These are phyloP conservation scores for Colletotrichum sp. DNA, from an alignment of 2,329 filamentous ascomycete genomes.

Conservation along the genomic window DNA sequence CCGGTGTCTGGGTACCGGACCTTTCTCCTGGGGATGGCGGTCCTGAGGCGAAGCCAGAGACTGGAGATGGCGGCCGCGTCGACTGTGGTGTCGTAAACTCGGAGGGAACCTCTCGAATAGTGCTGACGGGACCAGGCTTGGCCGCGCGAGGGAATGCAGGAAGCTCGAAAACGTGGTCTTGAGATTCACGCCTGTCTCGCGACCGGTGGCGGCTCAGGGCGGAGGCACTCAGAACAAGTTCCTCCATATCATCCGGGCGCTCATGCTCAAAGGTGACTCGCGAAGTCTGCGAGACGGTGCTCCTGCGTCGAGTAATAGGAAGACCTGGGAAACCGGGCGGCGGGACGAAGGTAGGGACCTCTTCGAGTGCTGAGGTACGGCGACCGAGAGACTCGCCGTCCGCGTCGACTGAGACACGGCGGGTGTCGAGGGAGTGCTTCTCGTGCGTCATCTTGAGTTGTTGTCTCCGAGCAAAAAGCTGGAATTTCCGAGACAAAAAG, in stretches of 20 bases:
- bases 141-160: conserved; percentile 3
- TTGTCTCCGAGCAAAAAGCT: neutral
- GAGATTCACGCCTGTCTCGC: conserved; percentile 5
- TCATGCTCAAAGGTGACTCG: conserved; percentile 1
- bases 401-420: neutral
- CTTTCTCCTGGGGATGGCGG: neutral
- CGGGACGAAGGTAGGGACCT: conserved; percentile 4
- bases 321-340: conserved; percentile 1
- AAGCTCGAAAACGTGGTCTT: conserved; percentile 7
- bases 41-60: neutral
- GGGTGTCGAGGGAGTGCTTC: neutral
- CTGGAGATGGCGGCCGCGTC: conserved; percentile 6
- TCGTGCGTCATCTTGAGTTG: neutral
- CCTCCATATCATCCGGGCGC: neutral
- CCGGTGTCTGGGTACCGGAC: neutral
- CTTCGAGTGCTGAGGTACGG: conserved; percentile 4
- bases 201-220: neutral
- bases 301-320: neutral
- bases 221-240: neutral
- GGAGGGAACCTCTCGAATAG: conserved; percentile 9
- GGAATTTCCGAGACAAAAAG: neutral
- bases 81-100: conserved; percentile 10
- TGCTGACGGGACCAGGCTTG: conserved; percentile 10
- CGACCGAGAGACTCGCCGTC: neutral
- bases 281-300: conserved; percentile 9